Evolutionary conservation across 352 stramenopile species (phyloP), one percentile per base, ranked within the genome.

Genomic region (Phytophthora uliginosa): DNA sequence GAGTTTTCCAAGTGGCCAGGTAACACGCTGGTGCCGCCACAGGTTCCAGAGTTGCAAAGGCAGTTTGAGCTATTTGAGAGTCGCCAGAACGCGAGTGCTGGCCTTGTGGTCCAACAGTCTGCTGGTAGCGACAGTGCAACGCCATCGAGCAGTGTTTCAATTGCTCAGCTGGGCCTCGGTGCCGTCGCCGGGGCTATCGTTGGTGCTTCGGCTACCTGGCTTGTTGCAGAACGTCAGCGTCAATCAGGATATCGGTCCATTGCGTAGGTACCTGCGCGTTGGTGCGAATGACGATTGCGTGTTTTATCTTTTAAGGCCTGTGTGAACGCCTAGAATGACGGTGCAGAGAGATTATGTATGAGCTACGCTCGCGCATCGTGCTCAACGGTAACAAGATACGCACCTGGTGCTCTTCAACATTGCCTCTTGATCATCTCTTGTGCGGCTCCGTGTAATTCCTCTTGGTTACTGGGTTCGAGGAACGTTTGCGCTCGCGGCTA

Each of bases 1-100:
- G 81, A 91, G 31, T 95, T 88, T 53, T 84, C 72, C 51, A 78
- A 82, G 36, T 95, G 89, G 86, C 87, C 89, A 18, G 87, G 87
- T 26, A 75, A 88, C 15, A 86, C 84, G 45, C 81, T 93, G 50
- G 64, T 78, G 1, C 86, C 84, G 13, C 75, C 75, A 15, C 75
- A 58, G 18, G 75, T 81, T 28, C 68, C 76, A 51, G 77, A 60
- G 36, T 65, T 90, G 18, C 70, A 79, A 59, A 82, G 83, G 34
- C 76, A 85, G 54, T 64, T 92, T 36, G 54, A 79, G 51, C 34
- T 71, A 38, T 82, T 79, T 64, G 42, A 77, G 73, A 77, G 67
- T 42, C 72, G 57, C 15, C 75, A 82, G 34, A 79, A 79, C 51
- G 53, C 36, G 13, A 66, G 47, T 59, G 24, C 56, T 18, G 56